Percentiles rank a stretch among this genome's conserved stretches.
These are phyloP conservation scores for Geum urbanum DNA, from an alignment of 306 rosid species.

Conservation along the genomic window DNA sequence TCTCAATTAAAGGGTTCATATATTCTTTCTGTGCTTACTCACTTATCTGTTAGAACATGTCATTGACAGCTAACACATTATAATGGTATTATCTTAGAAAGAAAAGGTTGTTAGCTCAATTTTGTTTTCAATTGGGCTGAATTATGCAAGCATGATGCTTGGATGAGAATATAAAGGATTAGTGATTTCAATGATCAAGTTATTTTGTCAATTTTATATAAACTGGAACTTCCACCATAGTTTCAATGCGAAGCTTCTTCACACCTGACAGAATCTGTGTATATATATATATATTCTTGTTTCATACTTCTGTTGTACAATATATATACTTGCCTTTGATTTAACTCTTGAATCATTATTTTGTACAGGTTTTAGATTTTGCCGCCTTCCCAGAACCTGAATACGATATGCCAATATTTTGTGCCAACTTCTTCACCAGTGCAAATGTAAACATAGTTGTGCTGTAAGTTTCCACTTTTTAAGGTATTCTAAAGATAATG, in stretches of 20 bases:
- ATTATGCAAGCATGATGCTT: too few relatives aligned
- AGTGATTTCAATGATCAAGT: too few relatives aligned
- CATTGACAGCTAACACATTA: background rate
- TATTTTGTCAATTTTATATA: too few relatives aligned
- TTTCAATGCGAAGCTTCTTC: too few relatives aligned
- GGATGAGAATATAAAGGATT: too few relatives aligned
- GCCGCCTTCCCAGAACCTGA: slow-evolving; percentile 70
- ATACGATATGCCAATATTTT: slow-evolving; percentile 83
- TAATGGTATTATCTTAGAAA: too few relatives aligned
- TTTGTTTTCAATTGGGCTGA: too few relatives aligned
- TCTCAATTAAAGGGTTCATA: background rate
- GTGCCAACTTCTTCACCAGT: slow-evolving; percentile 85
- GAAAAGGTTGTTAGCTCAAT: too few relatives aligned
- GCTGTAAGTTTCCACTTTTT: slow-evolving; percentile 56
- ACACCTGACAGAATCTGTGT: too few relatives aligned
- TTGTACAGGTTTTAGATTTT: slow-evolving; percentile 78
- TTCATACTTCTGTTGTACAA: background rate
- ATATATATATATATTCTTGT: too few relatives aligned
- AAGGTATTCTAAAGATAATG: background rate
- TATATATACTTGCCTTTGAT: background rate
- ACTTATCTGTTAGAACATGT: background rate
- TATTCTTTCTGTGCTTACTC: background rate
- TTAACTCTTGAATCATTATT: slow-evolving; percentile 11
- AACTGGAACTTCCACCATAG: too few relatives aligned
- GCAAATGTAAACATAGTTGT: slow-evolving; percentile 62